Evolutionary conservation across 1,284 basidiomycete species (phyloP).

Genomic region (Boletus mariae): DNA sequence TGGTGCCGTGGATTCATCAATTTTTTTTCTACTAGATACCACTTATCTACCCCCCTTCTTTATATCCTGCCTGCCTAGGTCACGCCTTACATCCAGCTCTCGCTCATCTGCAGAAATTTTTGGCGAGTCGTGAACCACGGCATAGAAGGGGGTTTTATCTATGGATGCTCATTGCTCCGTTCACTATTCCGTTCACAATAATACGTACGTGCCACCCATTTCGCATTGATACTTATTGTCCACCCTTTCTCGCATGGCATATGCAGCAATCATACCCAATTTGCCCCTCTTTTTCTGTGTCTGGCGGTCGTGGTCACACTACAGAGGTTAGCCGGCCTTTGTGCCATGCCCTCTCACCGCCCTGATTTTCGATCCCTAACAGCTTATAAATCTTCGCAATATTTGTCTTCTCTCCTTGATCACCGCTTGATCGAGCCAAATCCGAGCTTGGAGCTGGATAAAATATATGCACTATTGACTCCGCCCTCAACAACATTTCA

Average conservation of each 20-base stretch:
- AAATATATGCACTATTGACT: constrained; percentile 43
- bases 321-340: constrained; percentile 51
- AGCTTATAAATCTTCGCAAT: constrained; percentile 74
- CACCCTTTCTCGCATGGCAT: constrained; percentile 1
- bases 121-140: constrained; percentile 53
- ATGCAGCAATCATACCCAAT: constrained; percentile 72
- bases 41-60: constrained; percentile 61
- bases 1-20: not conserved
- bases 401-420: constrained; percentile 58
- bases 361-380: not conserved
- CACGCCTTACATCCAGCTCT: constrained; percentile 37
- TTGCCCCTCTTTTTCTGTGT: constrained; percentile 80
- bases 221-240: not conserved
- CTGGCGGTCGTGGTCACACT: constrained; percentile 82
- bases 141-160: constrained; percentile 63
- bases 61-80: constrained; percentile 31
- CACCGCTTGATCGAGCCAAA: constrained; percentile 53
- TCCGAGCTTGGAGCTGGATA: constrained; percentile 51
- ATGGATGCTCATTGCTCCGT: constrained; percentile 61
- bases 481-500: not conserved
- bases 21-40: constrained; percentile 47
- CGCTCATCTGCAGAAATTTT: constrained; percentile 48
- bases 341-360: not conserved
- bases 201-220: constrained; percentile 53
- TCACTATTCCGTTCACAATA: constrained; percentile 70